These are phyloP conservation scores for Cercospora sp. DNA, from an alignment of 2,329 filamentous ascomycete species.

Conservation along the genomic window DNA sequence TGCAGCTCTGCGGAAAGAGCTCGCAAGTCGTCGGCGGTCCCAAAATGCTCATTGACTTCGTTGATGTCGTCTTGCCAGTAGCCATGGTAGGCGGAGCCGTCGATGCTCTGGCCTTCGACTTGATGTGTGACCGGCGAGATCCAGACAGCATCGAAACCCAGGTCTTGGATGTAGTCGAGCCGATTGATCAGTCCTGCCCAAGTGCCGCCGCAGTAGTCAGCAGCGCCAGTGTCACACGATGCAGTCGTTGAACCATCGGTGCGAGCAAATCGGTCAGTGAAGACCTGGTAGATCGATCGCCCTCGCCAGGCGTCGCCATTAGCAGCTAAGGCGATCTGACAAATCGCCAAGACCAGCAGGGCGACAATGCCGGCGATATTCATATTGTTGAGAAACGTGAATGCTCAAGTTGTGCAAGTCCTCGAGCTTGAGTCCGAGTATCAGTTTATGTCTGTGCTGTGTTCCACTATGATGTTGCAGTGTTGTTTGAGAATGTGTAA, in stretches of 20 bases:
- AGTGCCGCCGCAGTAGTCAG: slow-evolving; percentile 61
- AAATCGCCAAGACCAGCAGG: slow-evolving; percentile 28
- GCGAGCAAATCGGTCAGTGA: slow-evolving; percentile 46
- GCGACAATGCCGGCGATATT: slow-evolving; percentile 17
- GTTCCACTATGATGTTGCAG: background rate
- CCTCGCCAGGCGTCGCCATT: slow-evolving; percentile 41
- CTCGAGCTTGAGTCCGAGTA: background rate
- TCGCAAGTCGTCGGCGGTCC: slow-evolving; percentile 41
- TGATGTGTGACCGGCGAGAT: slow-evolving; percentile 59
- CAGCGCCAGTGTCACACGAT: slow-evolving; percentile 38
- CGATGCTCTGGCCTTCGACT: slow-evolving; percentile 41
- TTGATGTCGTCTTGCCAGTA: slow-evolving; percentile 57
- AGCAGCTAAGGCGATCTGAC: slow-evolving; percentile 28
- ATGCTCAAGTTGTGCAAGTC: background rate
- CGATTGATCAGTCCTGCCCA: slow-evolving; percentile 60
- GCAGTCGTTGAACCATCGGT: slow-evolving; percentile 44
- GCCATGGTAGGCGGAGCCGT: slow-evolving; percentile 54
- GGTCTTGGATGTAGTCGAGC: slow-evolving; percentile 62
- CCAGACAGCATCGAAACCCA: slow-evolving; percentile 44
- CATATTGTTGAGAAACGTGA: slow-evolving; percentile 20
- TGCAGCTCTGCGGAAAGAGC: slow-evolving; percentile 40
- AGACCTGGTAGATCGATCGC: slow-evolving; percentile 45
- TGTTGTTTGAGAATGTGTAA: slow-evolving; percentile 7
- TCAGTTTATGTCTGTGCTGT: background rate
- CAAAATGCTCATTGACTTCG: slow-evolving; percentile 41